These are phyloP conservation scores for Hymenotorrendiella dingleyae DNA, from an alignment of 2,329 filamentous ascomycete genomes.

Conservation along the genomic window DNA sequence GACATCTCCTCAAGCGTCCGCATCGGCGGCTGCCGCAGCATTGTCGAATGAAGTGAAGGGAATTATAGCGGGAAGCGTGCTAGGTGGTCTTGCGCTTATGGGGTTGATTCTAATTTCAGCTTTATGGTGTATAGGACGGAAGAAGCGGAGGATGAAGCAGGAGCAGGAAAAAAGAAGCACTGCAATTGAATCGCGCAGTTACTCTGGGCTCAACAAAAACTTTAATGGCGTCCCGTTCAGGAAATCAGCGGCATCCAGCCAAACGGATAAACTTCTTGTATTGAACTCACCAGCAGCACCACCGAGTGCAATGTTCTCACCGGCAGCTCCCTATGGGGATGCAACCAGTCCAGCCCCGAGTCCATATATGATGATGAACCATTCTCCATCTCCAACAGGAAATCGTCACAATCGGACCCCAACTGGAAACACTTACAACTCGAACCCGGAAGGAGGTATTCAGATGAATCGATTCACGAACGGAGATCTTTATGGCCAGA, in stretches of 20 bases:
- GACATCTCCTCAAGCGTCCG: not conserved
- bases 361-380: not conserved
- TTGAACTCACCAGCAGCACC: not conserved
- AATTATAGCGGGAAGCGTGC: not conserved
- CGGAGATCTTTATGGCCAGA: not conserved
- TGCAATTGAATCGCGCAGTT: constrained; percentile 1
- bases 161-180: not conserved
- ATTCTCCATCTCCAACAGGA: not conserved
- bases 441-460: no score
- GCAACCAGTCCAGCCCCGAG: not conserved
- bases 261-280: not conserved
- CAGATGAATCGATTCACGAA: not conserved
- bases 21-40: not conserved
- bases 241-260: not conserved
- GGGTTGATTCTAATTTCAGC: no score
- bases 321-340: not conserved
- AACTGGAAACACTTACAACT: no score
- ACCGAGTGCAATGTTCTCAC: not conserved
- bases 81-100: constrained; percentile 1
- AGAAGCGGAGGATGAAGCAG: constrained; percentile 1
- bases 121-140: no score
- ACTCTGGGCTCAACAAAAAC: constrained; percentile 1
- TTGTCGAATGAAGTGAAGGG: not conserved
- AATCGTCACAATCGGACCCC: no score
- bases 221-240: constrained; percentile 2